phyloP scores from a whole-genome alignment of 2,329 filamentous ascomycete species.

The Colletotrichum higginsianum region DNA sequence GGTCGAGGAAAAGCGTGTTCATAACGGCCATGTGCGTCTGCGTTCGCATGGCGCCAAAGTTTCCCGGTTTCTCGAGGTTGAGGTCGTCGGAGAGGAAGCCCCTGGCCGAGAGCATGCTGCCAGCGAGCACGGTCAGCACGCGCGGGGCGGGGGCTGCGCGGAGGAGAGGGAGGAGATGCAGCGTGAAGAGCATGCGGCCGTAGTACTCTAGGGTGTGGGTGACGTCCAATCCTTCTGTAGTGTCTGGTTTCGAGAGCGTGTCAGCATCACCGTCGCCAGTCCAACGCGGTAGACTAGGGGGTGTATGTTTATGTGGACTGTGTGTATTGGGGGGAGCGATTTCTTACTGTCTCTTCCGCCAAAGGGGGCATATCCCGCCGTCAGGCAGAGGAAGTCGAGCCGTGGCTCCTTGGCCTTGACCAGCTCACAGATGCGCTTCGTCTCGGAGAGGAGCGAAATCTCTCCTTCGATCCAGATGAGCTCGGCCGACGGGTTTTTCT shows the following conservation, averaged over 20 bases:
- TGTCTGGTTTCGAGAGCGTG: conserved; percentile 47
- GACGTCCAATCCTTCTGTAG: conserved; percentile 59
- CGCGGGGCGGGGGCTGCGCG: conserved; percentile 42
- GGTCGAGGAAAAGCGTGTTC: conserved; percentile 47
- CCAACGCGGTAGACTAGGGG: neutral
- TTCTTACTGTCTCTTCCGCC: conserved; percentile 46
- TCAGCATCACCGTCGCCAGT: neutral
- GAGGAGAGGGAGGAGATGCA: conserved; percentile 58
- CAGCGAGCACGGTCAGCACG: conserved; percentile 48
- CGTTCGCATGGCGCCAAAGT: conserved; percentile 46
- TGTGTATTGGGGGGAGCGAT: no score
- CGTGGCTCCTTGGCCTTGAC: conserved; percentile 56
- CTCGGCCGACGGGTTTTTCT: conserved; percentile 56
- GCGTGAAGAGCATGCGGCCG: conserved; percentile 58
- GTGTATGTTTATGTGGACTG: no score
- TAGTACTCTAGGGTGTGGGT: conserved; percentile 59
- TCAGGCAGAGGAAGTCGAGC: conserved; percentile 62
- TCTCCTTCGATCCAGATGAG: conserved; percentile 61
- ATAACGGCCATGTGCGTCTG: conserved; percentile 40
- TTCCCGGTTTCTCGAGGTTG: conserved; percentile 40
- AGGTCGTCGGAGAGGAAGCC: conserved; percentile 47
- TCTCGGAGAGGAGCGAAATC: conserved; percentile 60
- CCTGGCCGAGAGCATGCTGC: conserved; percentile 42
- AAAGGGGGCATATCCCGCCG: conserved; percentile 60
- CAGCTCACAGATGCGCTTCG: conserved; percentile 54